Evolutionary conservation across 371 early-diverging fungal genomes (phyloP).

Genomic region (Mucor indicus): DNA sequence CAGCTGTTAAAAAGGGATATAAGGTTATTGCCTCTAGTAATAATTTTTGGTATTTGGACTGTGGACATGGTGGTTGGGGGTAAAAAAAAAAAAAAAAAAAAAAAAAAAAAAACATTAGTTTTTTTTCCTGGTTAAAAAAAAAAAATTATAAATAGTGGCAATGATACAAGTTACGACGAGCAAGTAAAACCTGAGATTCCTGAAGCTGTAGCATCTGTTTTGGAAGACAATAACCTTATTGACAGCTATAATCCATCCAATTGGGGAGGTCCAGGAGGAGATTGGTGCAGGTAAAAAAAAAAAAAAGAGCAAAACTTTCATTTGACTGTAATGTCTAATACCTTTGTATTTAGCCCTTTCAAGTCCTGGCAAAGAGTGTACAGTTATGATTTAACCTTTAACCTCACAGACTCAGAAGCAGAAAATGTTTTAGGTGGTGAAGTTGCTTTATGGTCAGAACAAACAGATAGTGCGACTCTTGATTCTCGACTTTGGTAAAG

Average conservation of each 20-base stretch:
- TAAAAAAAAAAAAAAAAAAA: not conserved
- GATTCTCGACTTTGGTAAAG: conserved; percentile 63
- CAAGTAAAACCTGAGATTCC: conserved; percentile 33
- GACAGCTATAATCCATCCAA: conserved; percentile 32
- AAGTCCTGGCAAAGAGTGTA: conserved; percentile 83
- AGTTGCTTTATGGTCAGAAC: conserved; percentile 76
- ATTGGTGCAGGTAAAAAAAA: conserved; percentile 43
- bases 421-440: conserved; percentile 41
- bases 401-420: conserved; percentile 56
- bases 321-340: not conserved
- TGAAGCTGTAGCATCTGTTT: conserved; percentile 8
- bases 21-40: conserved; percentile 57
- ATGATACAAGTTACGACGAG: conserved; percentile 41
- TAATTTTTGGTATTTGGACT: conserved; percentile 70
- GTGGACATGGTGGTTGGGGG: conserved; percentile 66
- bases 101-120: no score
- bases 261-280: conserved; percentile 43
- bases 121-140: not conserved
- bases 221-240: conserved; percentile 19
- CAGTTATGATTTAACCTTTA: conserved; percentile 63
- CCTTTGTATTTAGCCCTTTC: conserved; percentile 50
- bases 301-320: no score
- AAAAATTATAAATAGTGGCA: conserved; percentile 13
- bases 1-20: conserved; percentile 52
- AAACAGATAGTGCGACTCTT: conserved; percentile 60